Evolutionary conservation across 106 monocot genomes (phyloP).

Genomic region (Phalaenopsis aphrodite): DNA sequence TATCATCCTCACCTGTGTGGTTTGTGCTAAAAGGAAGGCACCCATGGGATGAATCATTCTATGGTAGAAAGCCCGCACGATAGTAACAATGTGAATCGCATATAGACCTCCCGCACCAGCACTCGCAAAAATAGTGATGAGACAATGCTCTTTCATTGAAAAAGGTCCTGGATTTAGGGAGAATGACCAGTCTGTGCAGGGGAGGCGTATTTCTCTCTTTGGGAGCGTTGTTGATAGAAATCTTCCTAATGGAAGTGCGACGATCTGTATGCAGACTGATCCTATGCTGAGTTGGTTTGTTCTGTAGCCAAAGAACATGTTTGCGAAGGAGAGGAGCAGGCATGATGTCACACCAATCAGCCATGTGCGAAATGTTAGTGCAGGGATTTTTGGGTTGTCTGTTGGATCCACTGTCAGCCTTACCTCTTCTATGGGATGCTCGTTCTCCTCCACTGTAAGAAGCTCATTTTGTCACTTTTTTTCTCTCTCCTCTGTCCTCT

Average conservation of each 20-base stretch:
- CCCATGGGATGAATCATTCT: not conserved
- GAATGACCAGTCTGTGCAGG: constrained; percentile 4
- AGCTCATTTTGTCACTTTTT: no score
- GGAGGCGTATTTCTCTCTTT: not conserved
- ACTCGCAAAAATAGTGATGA: constrained; percentile 22
- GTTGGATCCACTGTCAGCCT: constrained; percentile 12
- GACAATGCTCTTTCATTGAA: constrained; percentile 22
- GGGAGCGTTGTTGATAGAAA: constrained; percentile 14
- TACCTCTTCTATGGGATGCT: constrained; percentile 20
- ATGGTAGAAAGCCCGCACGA: constrained; percentile 14
- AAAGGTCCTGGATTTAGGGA: constrained; percentile 23
- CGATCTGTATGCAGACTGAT: constrained; percentile 13
- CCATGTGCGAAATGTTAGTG: constrained; percentile 22
- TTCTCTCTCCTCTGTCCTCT: no score
- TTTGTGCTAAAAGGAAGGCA: constrained; percentile 5
- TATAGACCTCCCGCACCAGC: constrained; percentile 7
- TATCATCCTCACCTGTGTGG: constrained; percentile 10
- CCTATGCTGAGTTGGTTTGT: not conserved
- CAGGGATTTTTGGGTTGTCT: constrained; percentile 2
- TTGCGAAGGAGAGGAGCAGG: constrained; percentile 11
- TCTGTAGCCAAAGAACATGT: constrained; percentile 14
- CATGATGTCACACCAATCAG: constrained; percentile 9
- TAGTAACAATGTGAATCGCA: constrained; percentile 9
- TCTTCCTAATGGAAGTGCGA: constrained; percentile 14
- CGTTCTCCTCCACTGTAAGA: constrained; percentile 1